Evolutionary conservation across 495 filamentous ascomycete genomes (phyloP), one percentile per base, ranked within the genome.

Genomic region (Filosporella fistucella): DNA sequence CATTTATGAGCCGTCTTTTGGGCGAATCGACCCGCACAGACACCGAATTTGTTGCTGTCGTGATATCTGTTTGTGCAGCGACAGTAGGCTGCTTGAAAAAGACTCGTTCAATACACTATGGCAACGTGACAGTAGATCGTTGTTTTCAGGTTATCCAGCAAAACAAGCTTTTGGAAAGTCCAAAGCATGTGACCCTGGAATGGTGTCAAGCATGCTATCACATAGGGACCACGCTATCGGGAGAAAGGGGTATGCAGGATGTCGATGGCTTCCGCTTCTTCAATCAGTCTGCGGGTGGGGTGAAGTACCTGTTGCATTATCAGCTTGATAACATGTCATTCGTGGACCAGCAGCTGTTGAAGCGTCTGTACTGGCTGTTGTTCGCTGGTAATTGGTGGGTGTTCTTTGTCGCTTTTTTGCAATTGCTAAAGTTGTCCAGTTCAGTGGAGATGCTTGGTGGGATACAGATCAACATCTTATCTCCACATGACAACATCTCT

Each of bases 191-290:
- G 14, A 51, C 26, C 5, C 43, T 48, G 12, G 26, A 54, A 26
- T 54, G 43, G 51, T 54, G 51, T 32, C 51, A 54, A 32, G 37
- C 34, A 4, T 47, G 48, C n/a, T 54, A 47, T 24, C 11, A 54
- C 30, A 23, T 47, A 8, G 21, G 51, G 12, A 21, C 16, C 13
- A 21, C 43, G 4, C 28, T 54, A 1, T 16, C 18, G 3, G 5
- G 29, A 42, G 43, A 35, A 14, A 39, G 24, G 32, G 24, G 23
- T 11, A 22, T 34, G 11, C 39, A 54, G 14, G 37, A 32, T 25
- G 14, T 21, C 2, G 10, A 32, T 24, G 6, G 26, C 12, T 49
- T 50, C 13, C 21, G 40, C 2, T 38, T 55, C 22, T 7, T 55
- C 2, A 18, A 22, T 12, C 39, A 55, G 17, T 12, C 47, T 11